These are phyloP conservation scores for Pseudogymnoascus sp. DNA, from an alignment of 2,329 filamentous ascomycete species.

Conservation along the genomic window DNA sequence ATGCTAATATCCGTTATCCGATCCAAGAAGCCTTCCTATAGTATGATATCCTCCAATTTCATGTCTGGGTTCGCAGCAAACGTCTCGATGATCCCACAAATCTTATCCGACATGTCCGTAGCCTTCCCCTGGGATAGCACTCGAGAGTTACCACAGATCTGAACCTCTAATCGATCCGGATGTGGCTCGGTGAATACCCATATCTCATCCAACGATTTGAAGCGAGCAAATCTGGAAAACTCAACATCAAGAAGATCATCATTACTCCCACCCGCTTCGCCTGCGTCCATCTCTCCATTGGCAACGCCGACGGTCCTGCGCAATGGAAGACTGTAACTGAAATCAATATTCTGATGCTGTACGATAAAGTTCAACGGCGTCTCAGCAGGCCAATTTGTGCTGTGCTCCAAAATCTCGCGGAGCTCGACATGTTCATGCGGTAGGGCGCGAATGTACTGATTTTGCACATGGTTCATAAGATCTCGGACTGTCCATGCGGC, in stretches of 20 bases:
- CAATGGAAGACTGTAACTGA: neutral
- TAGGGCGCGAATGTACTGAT: slow-evolving; percentile 38
- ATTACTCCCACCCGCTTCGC: neutral
- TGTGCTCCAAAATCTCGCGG: slow-evolving; percentile 31
- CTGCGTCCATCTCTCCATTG: neutral
- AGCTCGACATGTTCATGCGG: slow-evolving; percentile 34
- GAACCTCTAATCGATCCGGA: neutral
- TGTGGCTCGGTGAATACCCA: neutral
- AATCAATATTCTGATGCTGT: slow-evolving; percentile 36
- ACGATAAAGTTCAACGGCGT: slow-evolving; percentile 47
- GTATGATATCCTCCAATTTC: neutral
- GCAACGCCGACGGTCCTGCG: neutral
- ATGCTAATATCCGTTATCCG: neutral
- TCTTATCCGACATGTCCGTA: neutral
- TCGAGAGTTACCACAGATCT: neutral
- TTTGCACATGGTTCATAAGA: slow-evolving; percentile 30
- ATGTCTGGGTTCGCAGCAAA: neutral
- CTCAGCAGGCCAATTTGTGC: slow-evolving; percentile 29
- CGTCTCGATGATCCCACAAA: neutral
- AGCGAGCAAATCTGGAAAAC: neutral
- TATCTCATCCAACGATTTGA: neutral
- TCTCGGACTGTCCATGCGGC: slow-evolving; percentile 31
- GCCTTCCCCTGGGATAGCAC: neutral
- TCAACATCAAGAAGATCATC: neutral
- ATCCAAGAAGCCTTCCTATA: neutral